Evolutionary conservation across 805 yeast genomes (phyloP).

Genomic region (Myxozyma melibiosi): DNA sequence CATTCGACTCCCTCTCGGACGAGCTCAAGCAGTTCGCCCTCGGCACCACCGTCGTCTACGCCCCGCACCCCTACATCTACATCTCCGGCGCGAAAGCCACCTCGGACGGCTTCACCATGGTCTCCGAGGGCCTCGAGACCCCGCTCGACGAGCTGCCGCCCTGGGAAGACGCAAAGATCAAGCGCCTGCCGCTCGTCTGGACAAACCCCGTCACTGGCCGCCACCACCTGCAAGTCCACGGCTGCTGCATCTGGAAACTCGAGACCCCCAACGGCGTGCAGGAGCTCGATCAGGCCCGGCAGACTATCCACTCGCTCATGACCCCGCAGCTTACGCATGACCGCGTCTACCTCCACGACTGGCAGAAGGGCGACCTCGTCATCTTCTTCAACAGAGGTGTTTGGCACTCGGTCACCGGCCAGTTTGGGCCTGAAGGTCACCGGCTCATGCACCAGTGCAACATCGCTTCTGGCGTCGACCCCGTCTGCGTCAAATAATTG

Average conservation of each 20-base stretch:
- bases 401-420: constrained; percentile 91
- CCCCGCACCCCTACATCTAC: constrained; percentile 90
- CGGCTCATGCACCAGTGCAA: constrained; percentile 94
- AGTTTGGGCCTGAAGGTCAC: constrained; percentile 73
- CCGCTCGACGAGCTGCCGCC: constrained; percentile 69
- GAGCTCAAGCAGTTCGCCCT: constrained; percentile 77
- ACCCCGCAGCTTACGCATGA: constrained; percentile 81
- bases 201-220: constrained; percentile 83
- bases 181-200: constrained; percentile 85
- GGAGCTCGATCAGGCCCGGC: constrained; percentile 72
- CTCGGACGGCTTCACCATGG: constrained; percentile 84
- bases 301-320: constrained; percentile 72
- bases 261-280: constrained; percentile 59
- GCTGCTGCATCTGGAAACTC: constrained; percentile 77
- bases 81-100: constrained; percentile 81
- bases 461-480: constrained; percentile 61
- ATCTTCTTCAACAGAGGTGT: constrained; percentile 87
- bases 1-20: constrained; percentile 64
- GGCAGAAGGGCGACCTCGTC: constrained; percentile 83
- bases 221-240: constrained; percentile 85
- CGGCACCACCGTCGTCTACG: constrained; percentile 79
- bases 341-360: constrained; percentile 74
- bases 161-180: constrained; percentile 80
- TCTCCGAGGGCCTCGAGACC: constrained; percentile 72
- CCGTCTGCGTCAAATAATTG: constrained; percentile 27